phyloP scores from a whole-genome alignment of 1,284 basidiomycete genomes.

The Austroboletus niveus region DNA sequence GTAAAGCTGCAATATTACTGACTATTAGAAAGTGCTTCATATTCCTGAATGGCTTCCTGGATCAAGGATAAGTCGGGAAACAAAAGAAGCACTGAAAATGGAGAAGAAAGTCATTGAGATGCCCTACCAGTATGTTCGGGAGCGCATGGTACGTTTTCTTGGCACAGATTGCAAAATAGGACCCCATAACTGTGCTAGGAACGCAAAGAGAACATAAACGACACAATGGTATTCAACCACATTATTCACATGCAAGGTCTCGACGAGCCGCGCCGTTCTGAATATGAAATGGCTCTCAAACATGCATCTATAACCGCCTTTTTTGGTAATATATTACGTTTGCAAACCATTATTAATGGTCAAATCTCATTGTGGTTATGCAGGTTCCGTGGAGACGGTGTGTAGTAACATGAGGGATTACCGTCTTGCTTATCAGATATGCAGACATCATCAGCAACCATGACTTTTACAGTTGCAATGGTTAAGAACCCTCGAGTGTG shows the following conservation, averaged over 20 bases:
- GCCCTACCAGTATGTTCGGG: slow-evolving; percentile 14
- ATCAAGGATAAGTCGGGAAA: slow-evolving; percentile 5
- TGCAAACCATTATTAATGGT: too few relatives aligned
- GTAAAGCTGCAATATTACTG: too few relatives aligned
- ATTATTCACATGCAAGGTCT: slow-evolving; percentile 9
- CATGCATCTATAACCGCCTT: slow-evolving; percentile 1
- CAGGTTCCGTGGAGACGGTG: slow-evolving; percentile 14
- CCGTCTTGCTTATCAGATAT: not conserved
- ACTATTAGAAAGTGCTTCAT: slow-evolving; percentile 8
- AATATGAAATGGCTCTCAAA: slow-evolving; percentile 12
- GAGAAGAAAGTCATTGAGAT: slow-evolving; percentile 6
- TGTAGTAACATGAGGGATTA: not conserved
- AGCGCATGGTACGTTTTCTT: slow-evolving; percentile 8
- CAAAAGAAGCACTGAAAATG: not conserved
- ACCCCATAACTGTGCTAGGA: not conserved
- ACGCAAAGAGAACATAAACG: not conserved
- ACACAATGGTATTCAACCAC: slow-evolving; percentile 15
- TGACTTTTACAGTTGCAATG: slow-evolving; percentile 34
- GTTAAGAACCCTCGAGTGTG: slow-evolving; percentile 31
- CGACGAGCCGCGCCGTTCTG: not conserved
- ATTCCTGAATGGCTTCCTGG: slow-evolving; percentile 20
- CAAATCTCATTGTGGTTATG: not conserved
- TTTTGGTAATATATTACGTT: slow-evolving; percentile 4
- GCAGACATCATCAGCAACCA: not conserved
- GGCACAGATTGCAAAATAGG: too few relatives aligned